These are phyloP conservation scores for Plantago elongata DNA, from an alignment of 257 asterid genomes.

Conservation along the genomic window DNA sequence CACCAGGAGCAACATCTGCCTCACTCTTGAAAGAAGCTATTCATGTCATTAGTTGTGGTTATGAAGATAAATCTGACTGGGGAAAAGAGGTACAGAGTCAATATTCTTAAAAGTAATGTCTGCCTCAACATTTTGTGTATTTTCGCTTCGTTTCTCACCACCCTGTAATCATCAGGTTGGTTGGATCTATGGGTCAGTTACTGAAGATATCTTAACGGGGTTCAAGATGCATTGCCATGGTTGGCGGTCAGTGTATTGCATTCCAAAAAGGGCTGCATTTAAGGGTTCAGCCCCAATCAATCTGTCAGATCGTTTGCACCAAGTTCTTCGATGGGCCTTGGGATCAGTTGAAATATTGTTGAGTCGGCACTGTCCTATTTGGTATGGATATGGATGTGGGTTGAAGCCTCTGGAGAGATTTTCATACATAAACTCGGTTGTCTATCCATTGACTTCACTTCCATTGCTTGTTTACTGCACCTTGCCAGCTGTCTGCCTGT, in stretches of 20 bases:
- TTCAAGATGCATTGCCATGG: conserved; percentile 99
- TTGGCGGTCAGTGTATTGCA: conserved; percentile 95
- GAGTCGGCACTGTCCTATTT: conserved; percentile 93
- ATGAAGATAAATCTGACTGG: conserved; percentile 98
- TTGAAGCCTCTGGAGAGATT: conserved; percentile 91
- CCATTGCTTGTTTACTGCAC: conserved; percentile 87
- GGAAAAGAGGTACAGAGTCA: conserved; percentile 73
- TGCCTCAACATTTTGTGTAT: neutral
- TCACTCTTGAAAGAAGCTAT: conserved; percentile 96
- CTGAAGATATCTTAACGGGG: conserved; percentile 97
- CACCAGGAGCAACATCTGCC: conserved; percentile 83
- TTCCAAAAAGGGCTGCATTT: conserved; percentile 77
- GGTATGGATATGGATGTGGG: conserved; percentile 98
- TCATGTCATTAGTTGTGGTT: conserved; percentile 94
- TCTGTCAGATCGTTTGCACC: conserved; percentile 95
- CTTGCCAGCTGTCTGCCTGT: conserved; percentile 89
- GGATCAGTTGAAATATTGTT: conserved; percentile 88
- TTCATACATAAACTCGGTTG: conserved; percentile 84
- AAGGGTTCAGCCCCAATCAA: conserved; percentile 97
- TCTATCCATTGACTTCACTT: conserved; percentile 86
- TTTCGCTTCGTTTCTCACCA: conserved; percentile 13
- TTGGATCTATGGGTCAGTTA: conserved; percentile 96
- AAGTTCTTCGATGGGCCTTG: conserved; percentile 97
- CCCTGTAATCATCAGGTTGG: conserved; percentile 51
- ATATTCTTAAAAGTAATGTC: neutral